phyloP scores from a whole-genome alignment of 2,329 filamentous ascomycete species.

The Drechslerella stenobrocha region DNA sequence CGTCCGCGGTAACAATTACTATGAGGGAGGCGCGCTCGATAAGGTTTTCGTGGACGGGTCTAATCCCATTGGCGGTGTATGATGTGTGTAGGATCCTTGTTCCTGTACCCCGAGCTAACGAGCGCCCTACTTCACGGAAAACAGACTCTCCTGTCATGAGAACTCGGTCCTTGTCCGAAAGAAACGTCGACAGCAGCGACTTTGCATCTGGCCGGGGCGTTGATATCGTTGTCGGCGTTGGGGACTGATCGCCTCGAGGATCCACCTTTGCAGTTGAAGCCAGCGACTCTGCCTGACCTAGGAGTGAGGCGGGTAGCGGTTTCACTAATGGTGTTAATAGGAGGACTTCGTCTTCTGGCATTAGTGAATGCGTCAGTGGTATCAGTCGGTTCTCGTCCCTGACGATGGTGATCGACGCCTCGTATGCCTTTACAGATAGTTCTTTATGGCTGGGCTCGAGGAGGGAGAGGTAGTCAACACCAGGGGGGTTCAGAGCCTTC shows the following conservation, averaged over 20 bases:
- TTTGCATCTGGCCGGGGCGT: constrained; percentile 32
- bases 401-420: constrained; percentile 88
- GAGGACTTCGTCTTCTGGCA: constrained; percentile 54
- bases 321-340: constrained; percentile 65
- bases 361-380: constrained; percentile 62
- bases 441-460: constrained; percentile 79
- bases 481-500: constrained; percentile 83
- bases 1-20: constrained; percentile 79
- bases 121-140: constrained; percentile 84
- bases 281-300: constrained; percentile 35
- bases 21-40: constrained; percentile 65
- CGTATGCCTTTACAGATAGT: constrained; percentile 83
- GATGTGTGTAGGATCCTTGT: constrained; percentile 80
- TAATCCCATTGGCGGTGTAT: constrained; percentile 72
- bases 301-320: constrained; percentile 54
- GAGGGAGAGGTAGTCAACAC: constrained; percentile 70
- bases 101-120: constrained; percentile 81
- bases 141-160: constrained; percentile 91
- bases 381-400: constrained; percentile 83
- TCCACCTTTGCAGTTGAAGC: constrained; percentile 22
- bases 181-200: constrained; percentile 23
- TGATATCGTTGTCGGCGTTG: constrained; percentile 57
- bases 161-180: constrained; percentile 60
- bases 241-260: constrained; percentile 56
- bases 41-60: constrained; percentile 67